These are phyloP conservation scores for Phoma sp. DNA, from an alignment of 2,329 filamentous ascomycete genomes.

Conservation along the genomic window DNA sequence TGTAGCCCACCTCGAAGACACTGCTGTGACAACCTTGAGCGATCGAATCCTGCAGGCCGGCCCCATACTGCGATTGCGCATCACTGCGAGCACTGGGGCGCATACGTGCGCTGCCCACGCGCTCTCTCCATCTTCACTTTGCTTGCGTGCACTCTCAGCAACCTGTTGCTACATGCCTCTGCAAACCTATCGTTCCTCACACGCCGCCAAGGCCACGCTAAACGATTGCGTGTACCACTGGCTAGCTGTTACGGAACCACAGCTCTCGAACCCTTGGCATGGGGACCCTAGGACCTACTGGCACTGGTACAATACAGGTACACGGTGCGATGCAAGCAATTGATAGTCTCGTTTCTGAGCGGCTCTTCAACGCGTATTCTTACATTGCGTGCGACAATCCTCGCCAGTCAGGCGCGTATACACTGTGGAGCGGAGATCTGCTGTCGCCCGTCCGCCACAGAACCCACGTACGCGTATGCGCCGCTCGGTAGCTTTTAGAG, in stretches of 20 bases:
- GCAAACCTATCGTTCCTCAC: neutral
- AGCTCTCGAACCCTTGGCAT: slow-evolving; percentile 5
- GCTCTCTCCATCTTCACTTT: neutral
- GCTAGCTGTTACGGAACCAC: slow-evolving; percentile 10
- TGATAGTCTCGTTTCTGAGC: neutral
- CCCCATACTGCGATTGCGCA: slow-evolving; percentile 5
- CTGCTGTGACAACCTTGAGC: slow-evolving; percentile 8
- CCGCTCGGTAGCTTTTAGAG: slow-evolving; percentile 2
- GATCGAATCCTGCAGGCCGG: neutral
- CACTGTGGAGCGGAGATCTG: slow-evolving; percentile 7
- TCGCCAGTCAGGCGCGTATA: slow-evolving; percentile 1
- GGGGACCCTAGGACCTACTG: slow-evolving; percentile 7
- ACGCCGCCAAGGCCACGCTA: slow-evolving; percentile 17
- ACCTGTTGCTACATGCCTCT: neutral
- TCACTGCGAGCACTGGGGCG: neutral
- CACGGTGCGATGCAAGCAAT: neutral
- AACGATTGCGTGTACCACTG: slow-evolving; percentile 14
- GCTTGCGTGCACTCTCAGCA: neutral
- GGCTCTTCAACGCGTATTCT: slow-evolving; percentile 1
- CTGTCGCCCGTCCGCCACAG: slow-evolving; percentile 6
- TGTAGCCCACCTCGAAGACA: slow-evolving; percentile 5
- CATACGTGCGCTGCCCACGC: neutral
- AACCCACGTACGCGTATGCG: slow-evolving; percentile 16
- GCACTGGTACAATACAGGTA: neutral
- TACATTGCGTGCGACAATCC: slow-evolving; percentile 7